Percentiles rank a stretch among this genome's conserved stretches.
These are phyloP conservation scores for Ampelocalamus luodianensis DNA, from an alignment of 176 grass and related monocot genomes.

Conservation along the genomic window DNA sequence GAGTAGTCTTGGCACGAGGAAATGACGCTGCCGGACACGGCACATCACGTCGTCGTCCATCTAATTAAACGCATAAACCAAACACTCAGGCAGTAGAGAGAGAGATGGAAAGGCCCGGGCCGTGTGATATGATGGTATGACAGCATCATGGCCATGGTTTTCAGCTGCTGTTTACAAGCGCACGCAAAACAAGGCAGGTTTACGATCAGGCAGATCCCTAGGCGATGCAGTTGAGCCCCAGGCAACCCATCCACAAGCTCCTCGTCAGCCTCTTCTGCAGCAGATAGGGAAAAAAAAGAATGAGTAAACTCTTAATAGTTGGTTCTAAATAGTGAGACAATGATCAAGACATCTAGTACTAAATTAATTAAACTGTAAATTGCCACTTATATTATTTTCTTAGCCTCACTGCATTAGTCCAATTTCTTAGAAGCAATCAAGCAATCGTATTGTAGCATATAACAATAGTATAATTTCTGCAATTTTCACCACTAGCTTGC, in stretches of 20 bases:
- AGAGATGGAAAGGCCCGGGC: neutral
- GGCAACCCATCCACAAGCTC: conserved; percentile 32
- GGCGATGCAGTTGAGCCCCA: conserved; percentile 38
- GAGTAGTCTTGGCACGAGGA: conserved; percentile 45
- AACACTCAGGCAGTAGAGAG: neutral
- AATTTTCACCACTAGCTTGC: too few species aligned
- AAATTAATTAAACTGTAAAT: too few species aligned
- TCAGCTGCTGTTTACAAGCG: conserved; percentile 16
- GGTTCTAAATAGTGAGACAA: neutral
- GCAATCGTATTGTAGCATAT: too few species aligned
- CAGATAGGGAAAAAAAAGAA: neutral
- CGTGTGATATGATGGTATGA: conserved; percentile 14
- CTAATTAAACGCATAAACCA: neutral
- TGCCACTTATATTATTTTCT: too few species aligned
- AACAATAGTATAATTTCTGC: too few species aligned
- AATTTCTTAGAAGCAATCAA: too few species aligned
- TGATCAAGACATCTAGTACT: too few species aligned
- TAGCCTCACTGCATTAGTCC: too few species aligned
- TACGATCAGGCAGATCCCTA: conserved; percentile 37
- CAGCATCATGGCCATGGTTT: conserved; percentile 43
- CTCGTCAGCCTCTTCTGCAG: conserved; percentile 44
- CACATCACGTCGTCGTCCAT: conserved; percentile 1
- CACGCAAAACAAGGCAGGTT: conserved; percentile 37
- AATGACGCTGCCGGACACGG: conserved; percentile 53
- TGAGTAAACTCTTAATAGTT: neutral